These are phyloP conservation scores for Diaporthe aspalathi DNA, from an alignment of 2,329 filamentous ascomycete species.

Conservation along the genomic window DNA sequence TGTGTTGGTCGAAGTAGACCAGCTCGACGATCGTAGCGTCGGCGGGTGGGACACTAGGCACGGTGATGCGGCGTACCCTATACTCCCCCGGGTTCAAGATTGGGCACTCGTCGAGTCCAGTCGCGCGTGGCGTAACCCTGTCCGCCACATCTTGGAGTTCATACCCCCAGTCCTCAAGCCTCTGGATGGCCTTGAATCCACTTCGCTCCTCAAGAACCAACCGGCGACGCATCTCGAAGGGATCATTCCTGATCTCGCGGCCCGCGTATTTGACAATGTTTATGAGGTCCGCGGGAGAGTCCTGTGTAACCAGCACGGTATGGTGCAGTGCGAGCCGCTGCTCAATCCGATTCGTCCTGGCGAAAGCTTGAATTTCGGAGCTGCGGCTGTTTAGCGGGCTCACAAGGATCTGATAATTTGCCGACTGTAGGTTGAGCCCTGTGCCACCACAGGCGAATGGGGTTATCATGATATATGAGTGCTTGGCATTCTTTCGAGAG, in stretches of 20 bases:
- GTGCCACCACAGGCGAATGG: not conserved
- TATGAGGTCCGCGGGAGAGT: not conserved
- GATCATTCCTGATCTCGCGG: not conserved
- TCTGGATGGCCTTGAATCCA: not conserved
- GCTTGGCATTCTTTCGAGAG: not conserved
- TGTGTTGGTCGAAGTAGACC: not conserved
- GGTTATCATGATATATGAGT: not conserved
- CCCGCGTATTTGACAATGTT: not conserved
- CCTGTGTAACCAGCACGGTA: not conserved
- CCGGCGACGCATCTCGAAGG: not conserved
- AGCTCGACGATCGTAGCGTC: not conserved
- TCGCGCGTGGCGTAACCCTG: too few species aligned
- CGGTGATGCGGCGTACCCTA: not conserved
- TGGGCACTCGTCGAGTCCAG: not conserved
- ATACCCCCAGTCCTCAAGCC: not conserved
- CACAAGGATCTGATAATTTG: not conserved
- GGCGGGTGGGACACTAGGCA: not conserved
- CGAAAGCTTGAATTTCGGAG: not conserved
- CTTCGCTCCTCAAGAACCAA: not conserved
- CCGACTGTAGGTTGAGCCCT: conserved; percentile 2
- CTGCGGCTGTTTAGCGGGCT: not conserved
- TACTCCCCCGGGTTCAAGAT: not conserved
- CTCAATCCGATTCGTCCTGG: not conserved
- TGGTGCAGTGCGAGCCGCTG: not conserved
- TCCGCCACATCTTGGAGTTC: fast-evolving